Base-by-base conservation (phyloP, 495 filamentous ascomycete species). In the Apodospora peruviana region DNA sequence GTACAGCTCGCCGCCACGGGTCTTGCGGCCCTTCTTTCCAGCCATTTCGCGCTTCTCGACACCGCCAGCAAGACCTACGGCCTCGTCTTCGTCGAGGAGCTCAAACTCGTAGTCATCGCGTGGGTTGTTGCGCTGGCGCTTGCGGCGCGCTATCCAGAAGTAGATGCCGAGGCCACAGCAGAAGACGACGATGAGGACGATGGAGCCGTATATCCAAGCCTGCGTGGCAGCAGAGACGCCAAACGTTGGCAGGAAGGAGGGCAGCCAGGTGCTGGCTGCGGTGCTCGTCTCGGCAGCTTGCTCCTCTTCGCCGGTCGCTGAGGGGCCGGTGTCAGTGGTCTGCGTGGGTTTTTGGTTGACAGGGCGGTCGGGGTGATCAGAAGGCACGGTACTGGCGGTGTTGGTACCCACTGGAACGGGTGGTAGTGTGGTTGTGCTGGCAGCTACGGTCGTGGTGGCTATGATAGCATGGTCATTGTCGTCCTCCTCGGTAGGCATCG, bases 41-140 rank as follows among this genome's bases (percentile, higher is more conserved):
- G 44, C 40, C 35, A 47, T 0, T 12, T 40, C 41, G 23, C 41
- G 8, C 51, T 65, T 64, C 18, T 60, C 56, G 32, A 56, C 55
- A 21, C 52, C 38, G 40, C 59, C 38, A 69, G 49, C 59, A 27
- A 71, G 49, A 38, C 70, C 87, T 32, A 81, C 75, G 12, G 80
- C 81, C 55, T 96, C 93, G 8, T 89, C 84, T 53, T 91, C 83
- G 52, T 90, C 83, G 23, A 98, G 79, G 57, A 95, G 81, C 64
- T 96, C 91, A 53, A 98, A 98, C 55, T 96, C 91, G 59, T 96
- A 98, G 65, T 89, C 84, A 57, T 93, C 87, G 35, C 87, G 81
- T 21, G 79, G 71, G 67, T 84, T 86, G 61, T 85, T 87, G 43
- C 82, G 79, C 29, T 84, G 74, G 32, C 86, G 81, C 68, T 85